phyloP scores from a whole-genome alignment of 2,329 filamentous ascomycete species.

The Epichloe amarillans region DNA sequence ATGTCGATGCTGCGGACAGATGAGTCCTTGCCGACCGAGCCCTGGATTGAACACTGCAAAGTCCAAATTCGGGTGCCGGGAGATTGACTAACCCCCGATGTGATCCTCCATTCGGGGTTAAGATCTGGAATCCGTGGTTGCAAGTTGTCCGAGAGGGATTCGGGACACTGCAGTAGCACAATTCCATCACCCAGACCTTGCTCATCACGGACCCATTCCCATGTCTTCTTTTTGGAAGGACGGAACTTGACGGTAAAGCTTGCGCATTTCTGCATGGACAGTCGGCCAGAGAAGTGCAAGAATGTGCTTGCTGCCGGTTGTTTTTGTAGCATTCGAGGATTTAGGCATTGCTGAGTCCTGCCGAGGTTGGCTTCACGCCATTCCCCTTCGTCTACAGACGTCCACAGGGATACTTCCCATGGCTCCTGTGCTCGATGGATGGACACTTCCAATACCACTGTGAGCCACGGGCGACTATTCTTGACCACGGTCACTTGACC shows the following conservation, averaged over 20 bases:
- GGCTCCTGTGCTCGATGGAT: slow-evolving; percentile 35
- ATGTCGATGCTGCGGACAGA: slow-evolving; percentile 42
- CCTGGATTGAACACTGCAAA: slow-evolving; percentile 42
- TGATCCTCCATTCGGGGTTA: slow-evolving; percentile 40
- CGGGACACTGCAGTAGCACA: slow-evolving; percentile 29
- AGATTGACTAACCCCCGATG: slow-evolving; percentile 47
- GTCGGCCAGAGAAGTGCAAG: slow-evolving; percentile 39
- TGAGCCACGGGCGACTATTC: slow-evolving; percentile 40
- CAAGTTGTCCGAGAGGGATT: slow-evolving; percentile 26
- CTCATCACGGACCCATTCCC: slow-evolving; percentile 60
- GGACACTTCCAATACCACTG: slow-evolving; percentile 56
- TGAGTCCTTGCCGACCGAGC: slow-evolving; percentile 45
- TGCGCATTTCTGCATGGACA: slow-evolving; percentile 35
- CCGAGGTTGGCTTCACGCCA: slow-evolving; percentile 39
- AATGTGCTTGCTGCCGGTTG: slow-evolving; percentile 13
- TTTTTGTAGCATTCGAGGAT: slow-evolving; percentile 39
- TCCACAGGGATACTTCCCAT: slow-evolving; percentile 70
- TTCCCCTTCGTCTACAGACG: slow-evolving; percentile 41
- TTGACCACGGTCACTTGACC: slow-evolving; percentile 57
- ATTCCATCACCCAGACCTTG: slow-evolving; percentile 52
- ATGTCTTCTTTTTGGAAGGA: slow-evolving; percentile 33
- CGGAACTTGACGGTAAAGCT: slow-evolving; percentile 64
- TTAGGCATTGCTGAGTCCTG: slow-evolving; percentile 11
- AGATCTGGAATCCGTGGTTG: slow-evolving; percentile 43
- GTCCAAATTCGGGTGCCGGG: slow-evolving; percentile 59